Base-by-base conservation (phyloP, 352 stramenopile species). In the Pythium aristosporum region DNA sequence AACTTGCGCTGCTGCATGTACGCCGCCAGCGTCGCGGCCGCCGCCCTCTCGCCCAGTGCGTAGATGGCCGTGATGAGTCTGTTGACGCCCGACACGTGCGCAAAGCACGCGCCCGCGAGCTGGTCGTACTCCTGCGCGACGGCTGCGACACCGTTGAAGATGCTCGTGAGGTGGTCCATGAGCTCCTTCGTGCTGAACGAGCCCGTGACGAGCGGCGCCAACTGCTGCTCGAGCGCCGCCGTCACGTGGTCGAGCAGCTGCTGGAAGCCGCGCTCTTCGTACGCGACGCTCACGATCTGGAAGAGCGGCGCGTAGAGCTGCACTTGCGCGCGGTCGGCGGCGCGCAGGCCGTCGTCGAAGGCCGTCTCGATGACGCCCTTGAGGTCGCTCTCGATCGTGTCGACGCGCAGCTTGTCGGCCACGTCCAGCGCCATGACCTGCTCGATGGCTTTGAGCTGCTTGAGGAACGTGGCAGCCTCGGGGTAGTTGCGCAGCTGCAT, bases 341-440 rank as follows among this genome's bases (percentile, higher is more conserved):
- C 59, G 6, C 62, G 68, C 37, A 96, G 52, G 1, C 81, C 85
- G 1, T 82, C 69, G 13, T 84, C 80, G 20, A 93, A 92, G 28
- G 76, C 67, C 23, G 73, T 72, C 70, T 94, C 84, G 68, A 96
- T 87, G 36, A 91, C 71, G 28, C 67, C 68, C 64, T 92, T 91
- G 1, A 94, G 76, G 50, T 96, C 85, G 58, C 77, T 92, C 72
- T 96, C 87, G 49, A 91, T 86, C 16, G 82, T 91, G 66, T 93
- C 86, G 25, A 96, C 73, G 39, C 85, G 85, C 56, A 96, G 61
- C 50, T 90, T 91, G 61, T 96, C 87, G 12, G 85, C 83, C 16
- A 90, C 82, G 60, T 94, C 87, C 46, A 96, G 65, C 15, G 75
- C 60, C 76, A 92, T 91, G 53, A 90, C 65, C 67, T 85, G 57